Evolutionary conservation across 2,329 filamentous ascomycete species (phyloP).

Genomic region (Talaromyces sp.): DNA sequence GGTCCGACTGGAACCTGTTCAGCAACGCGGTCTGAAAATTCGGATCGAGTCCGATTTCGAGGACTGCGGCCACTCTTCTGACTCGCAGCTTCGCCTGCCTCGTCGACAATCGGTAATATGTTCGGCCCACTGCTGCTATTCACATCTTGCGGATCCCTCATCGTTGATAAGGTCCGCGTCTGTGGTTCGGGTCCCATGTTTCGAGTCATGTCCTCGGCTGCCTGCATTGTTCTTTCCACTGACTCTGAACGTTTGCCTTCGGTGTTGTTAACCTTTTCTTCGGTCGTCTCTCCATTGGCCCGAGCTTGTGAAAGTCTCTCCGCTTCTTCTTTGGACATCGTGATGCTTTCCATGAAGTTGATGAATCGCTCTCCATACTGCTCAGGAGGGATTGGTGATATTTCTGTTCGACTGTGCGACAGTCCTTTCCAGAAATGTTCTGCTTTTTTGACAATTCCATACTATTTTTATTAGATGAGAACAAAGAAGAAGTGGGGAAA

Average conservation of each 20-base stretch:
- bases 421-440: slow-evolving; percentile 98
- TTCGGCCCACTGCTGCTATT: slow-evolving; percentile 47
- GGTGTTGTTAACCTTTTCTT: slow-evolving; percentile 23
- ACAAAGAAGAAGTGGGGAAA: slow-evolving; percentile 4
- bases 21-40: neutral
- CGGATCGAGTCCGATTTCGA: neutral
- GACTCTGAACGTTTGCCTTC: slow-evolving; percentile 29
- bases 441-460: slow-evolving; percentile 87
- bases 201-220: slow-evolving; percentile 58
- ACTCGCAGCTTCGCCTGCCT: slow-evolving; percentile 72
- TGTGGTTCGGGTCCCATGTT: slow-evolving; percentile 59
- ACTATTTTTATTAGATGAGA: slow-evolving; percentile 49
- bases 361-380: slow-evolving; percentile 92
- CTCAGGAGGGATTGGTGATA: slow-evolving; percentile 85
- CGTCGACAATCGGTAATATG: slow-evolving; percentile 79
- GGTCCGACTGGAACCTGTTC: neutral
- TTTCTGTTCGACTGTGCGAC: slow-evolving; percentile 74
- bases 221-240: slow-evolving; percentile 52
- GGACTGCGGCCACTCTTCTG: slow-evolving; percentile 40
- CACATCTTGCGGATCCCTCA: slow-evolving; percentile 55
- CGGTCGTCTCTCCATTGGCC: slow-evolving; percentile 25
- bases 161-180: slow-evolving; percentile 56
- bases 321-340: slow-evolving; percentile 82
- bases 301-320: slow-evolving; percentile 44
- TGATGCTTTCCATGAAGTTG: slow-evolving; percentile 84